Percentiles rank a stretch among this genome's conserved stretches.
Evolutionary conservation across 768 basidiomycete species (phyloP).

Genomic region (Tulasnella sp.): DNA sequence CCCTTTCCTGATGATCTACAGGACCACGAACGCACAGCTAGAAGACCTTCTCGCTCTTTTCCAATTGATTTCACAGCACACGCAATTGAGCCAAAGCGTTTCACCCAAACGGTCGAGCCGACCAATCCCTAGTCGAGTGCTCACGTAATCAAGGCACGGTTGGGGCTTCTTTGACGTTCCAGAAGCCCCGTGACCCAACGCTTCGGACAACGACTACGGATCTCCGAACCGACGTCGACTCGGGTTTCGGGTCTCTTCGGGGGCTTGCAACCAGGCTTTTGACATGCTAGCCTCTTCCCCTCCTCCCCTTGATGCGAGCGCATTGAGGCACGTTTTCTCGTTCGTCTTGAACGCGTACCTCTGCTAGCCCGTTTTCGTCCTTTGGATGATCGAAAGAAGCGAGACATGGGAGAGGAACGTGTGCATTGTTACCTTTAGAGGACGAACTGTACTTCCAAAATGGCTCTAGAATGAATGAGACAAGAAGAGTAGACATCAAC

Average conservation of each 20-base stretch:
- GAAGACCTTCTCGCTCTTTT: too few relatives aligned
- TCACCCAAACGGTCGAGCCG: not conserved
- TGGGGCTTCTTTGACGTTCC: not conserved
- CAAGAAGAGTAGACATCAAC: not conserved
- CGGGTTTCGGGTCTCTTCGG: not conserved
- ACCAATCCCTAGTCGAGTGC: not conserved
- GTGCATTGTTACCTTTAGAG: not conserved
- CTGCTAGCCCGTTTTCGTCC: not conserved
- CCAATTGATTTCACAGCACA: too few relatives aligned
- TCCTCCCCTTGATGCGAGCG: not conserved
- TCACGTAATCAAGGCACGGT: not conserved
- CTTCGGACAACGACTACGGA: not conserved
- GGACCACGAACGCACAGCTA: not conserved
- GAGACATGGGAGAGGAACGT: not conserved
- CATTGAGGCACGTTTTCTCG: not conserved
- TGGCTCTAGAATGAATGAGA: not conserved
- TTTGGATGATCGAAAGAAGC: not conserved
- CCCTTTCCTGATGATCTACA: not conserved
- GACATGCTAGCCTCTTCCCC: not conserved
- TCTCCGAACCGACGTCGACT: constrained; percentile 8
- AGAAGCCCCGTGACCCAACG: not conserved
- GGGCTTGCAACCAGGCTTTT: not conserved
- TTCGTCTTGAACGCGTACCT: not conserved
- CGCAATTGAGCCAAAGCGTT: not conserved
- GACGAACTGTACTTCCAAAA: not conserved